Evolutionary conservation across 306 rosid genomes (phyloP).

Genomic region (Lotus japonicus): DNA sequence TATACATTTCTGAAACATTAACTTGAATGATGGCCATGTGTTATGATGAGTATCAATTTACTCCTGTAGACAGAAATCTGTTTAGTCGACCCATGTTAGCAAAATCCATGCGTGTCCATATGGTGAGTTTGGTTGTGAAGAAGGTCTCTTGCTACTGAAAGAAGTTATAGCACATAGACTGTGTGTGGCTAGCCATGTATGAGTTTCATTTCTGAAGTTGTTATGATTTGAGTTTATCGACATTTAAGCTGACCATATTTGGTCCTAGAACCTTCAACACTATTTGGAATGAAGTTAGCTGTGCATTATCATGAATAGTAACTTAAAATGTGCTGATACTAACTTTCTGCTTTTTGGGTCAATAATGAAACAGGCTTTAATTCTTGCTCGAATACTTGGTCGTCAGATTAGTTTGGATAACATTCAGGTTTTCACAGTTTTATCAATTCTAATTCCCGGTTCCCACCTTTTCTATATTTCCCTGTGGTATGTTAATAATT

Average conservation of each 20-base stretch:
- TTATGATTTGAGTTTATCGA: neutral
- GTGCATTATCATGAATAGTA: neutral
- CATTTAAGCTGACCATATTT: constrained; percentile 6
- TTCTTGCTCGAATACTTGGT: constrained; percentile 90
- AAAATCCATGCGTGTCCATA: neutral
- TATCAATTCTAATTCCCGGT: neutral
- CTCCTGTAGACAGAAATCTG: neutral
- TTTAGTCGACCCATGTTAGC: neutral
- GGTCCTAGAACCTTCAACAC: neutral
- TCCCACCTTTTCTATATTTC: neutral
- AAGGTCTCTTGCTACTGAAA: neutral
- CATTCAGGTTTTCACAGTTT: constrained; percentile 54
- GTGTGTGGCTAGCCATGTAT: neutral
- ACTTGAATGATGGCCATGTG: neutral
- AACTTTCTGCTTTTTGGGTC: constrained; percentile 14
- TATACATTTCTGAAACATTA: neutral
- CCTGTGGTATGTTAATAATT: neutral
- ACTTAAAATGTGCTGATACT: neutral
- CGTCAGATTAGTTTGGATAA: constrained; percentile 47
- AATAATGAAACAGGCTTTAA: constrained; percentile 62
- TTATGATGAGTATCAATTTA: neutral
- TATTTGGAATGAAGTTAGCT: neutral
- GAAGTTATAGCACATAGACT: neutral
- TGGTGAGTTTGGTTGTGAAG: constrained; percentile 7
- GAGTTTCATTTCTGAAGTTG: neutral